phyloP scores from a whole-genome alignment of 352 stramenopile species.

The Pythium aphanidermatum region DNA sequence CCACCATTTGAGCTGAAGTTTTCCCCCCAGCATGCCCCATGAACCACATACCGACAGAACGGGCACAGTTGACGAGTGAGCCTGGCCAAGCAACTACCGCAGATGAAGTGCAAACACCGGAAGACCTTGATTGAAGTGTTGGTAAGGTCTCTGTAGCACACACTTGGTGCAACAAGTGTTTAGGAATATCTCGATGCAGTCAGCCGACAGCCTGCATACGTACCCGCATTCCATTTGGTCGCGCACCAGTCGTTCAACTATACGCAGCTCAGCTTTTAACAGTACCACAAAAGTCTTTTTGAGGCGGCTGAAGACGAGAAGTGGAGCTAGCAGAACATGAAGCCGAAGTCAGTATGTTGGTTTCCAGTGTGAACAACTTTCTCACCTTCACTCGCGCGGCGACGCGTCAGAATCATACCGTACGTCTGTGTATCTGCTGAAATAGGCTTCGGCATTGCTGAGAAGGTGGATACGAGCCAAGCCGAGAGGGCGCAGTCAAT shows the following conservation, averaged over 20 bases:
- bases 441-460: too few species aligned
- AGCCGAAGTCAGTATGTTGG: too few species aligned
- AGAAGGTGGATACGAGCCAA: too few species aligned
- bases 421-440: too few species aligned
- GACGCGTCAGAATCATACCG: too few species aligned
- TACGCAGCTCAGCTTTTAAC: constrained; percentile 1
- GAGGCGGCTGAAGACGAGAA: constrained; percentile 3
- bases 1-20: background rate
- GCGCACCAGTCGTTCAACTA: constrained; percentile 15
- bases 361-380: too few species aligned
- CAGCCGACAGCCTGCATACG: background rate
- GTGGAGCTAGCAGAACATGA: background rate
- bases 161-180: background rate
- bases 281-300: constrained; percentile 8
- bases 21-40: background rate
- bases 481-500: too few species aligned
- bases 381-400: too few species aligned
- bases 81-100: constrained; percentile 2
- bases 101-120: constrained; percentile 15
- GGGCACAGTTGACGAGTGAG: constrained; percentile 4
- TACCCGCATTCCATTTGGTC: constrained; percentile 22
- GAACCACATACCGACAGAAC: constrained; percentile 15
- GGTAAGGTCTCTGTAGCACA: constrained; percentile 13
- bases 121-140: constrained; percentile 9
- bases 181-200: background rate